Evolutionary conservation across 2,329 filamentous ascomycete species (phyloP).

Genomic region (Fusarium pseudoanthophilum): DNA sequence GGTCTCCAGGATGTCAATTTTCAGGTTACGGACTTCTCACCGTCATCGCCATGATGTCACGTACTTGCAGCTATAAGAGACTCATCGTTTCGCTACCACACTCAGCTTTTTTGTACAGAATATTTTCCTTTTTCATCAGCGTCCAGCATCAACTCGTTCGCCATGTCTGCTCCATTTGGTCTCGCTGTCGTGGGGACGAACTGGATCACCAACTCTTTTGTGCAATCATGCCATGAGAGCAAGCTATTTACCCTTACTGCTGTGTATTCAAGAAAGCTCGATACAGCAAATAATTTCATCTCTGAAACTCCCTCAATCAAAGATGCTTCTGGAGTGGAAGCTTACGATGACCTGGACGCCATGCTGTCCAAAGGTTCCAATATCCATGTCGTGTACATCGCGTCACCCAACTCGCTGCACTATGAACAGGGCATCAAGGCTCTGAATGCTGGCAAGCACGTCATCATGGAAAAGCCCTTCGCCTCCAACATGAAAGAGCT

Average conservation of each 20-base stretch:
- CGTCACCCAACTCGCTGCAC: constrained; percentile 35
- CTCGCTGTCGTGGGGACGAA: constrained; percentile 37
- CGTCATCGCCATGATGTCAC: neutral
- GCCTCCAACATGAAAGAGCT: constrained; percentile 29
- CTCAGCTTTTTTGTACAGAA: accelerated
- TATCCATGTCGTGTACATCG: constrained; percentile 30
- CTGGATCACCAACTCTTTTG: constrained; percentile 38
- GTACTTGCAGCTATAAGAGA: neutral
- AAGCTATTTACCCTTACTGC: constrained; percentile 20
- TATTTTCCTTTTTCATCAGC: too few relatives aligned
- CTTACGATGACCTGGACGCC: constrained; percentile 22
- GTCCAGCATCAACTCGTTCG: neutral
- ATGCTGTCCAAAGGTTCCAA: constrained; percentile 13
- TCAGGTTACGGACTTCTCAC: neutral
- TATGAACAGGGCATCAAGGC: constrained; percentile 24
- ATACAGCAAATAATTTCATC: constrained; percentile 29
- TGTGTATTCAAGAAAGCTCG: constrained; percentile 29
- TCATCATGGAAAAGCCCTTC: constrained; percentile 37
- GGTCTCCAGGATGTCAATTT: neutral
- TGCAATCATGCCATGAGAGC: constrained; percentile 35
- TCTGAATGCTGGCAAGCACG: constrained; percentile 22
- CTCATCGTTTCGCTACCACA: neutral
- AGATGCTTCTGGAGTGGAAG: neutral
- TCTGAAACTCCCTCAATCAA: constrained; percentile 26
- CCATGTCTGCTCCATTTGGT: constrained; percentile 27